These are phyloP conservation scores for Hyphopichia burtonii DNA, from an alignment of 1,139 yeast genomes.

Conservation along the genomic window DNA sequence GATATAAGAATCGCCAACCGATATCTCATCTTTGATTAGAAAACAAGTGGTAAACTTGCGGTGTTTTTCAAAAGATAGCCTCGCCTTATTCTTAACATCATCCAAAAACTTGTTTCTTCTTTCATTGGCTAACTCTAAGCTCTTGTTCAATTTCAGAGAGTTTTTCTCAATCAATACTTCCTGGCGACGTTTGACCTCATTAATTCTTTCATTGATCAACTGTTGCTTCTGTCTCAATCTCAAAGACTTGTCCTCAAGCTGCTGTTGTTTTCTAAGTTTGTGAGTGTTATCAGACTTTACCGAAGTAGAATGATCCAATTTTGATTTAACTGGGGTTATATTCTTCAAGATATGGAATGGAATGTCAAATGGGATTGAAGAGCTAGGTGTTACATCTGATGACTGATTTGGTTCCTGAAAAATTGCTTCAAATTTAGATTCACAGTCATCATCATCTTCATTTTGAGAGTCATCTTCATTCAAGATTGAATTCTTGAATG, in stretches of 20 bases:
- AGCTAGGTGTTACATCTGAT: not conserved
- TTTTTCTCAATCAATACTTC: conserved; percentile 7
- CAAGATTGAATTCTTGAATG: not conserved
- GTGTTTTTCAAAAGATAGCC: conserved; percentile 4
- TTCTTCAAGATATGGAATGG: conserved; percentile 18
- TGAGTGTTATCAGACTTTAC: conserved; percentile 1
- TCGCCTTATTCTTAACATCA: conserved; percentile 14
- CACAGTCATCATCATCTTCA: not conserved
- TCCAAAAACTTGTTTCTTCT: conserved; percentile 17
- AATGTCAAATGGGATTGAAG: conserved; percentile 9
- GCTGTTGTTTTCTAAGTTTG: conserved; percentile 5
- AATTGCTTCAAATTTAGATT: not conserved
- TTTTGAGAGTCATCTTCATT: not conserved
- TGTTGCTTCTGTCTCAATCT: conserved; percentile 14
- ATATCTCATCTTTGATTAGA: not conserved
- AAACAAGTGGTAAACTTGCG: not conserved
- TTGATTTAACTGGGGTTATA: conserved; percentile 16
- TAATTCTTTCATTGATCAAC: conserved; percentile 12
- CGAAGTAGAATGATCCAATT: not conserved
- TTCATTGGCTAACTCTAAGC: conserved; percentile 15
- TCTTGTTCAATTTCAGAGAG: conserved; percentile 9
- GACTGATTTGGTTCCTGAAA: not conserved
- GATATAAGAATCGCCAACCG: not conserved
- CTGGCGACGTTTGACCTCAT: conserved; percentile 11
- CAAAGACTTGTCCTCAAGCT: conserved; percentile 8